phyloP scores from a whole-genome alignment of 441 rosid species.

The Pelargonium australe region DNA sequence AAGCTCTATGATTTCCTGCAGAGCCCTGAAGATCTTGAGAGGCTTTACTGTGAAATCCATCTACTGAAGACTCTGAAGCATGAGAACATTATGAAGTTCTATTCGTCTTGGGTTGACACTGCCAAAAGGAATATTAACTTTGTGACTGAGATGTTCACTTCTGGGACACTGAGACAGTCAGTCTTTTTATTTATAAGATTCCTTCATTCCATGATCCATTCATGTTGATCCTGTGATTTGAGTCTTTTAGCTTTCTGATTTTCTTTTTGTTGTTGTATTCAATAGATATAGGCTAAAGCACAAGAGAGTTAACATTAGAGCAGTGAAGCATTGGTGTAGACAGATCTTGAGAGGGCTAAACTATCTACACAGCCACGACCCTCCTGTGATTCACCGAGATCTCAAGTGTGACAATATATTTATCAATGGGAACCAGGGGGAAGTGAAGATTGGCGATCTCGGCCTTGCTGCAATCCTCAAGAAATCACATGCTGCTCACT shows the following conservation, averaged over 20 bases:
- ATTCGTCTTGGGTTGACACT: slow-evolving; percentile 84
- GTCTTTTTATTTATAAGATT: slow-evolving; percentile 19
- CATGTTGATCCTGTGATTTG: slow-evolving; percentile 13
- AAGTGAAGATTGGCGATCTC: slow-evolving; percentile 95
- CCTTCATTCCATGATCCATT: slow-evolving; percentile 14
- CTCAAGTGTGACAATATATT: slow-evolving; percentile 96
- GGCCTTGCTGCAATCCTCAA: slow-evolving; percentile 85
- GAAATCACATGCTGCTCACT: slow-evolving; percentile 77
- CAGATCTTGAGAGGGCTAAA: slow-evolving; percentile 82
- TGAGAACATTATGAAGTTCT: slow-evolving; percentile 87
- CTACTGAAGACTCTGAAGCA: slow-evolving; percentile 87
- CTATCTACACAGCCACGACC: slow-evolving; percentile 82
- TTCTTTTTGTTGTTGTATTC: slow-evolving; percentile 2
- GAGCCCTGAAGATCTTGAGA: slow-evolving; percentile 87
- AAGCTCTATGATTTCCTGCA: slow-evolving; percentile 82
- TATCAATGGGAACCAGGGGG: slow-evolving; percentile 92
- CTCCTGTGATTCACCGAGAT: slow-evolving; percentile 96
- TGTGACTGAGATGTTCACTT: slow-evolving; percentile 94
- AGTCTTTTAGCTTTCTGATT: slow-evolving; percentile 15
- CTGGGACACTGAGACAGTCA: slow-evolving; percentile 96
- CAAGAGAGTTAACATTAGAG: slow-evolving; percentile 81
- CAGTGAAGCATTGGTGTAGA: slow-evolving; percentile 96
- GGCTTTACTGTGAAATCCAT: slow-evolving; percentile 89
- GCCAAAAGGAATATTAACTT: slow-evolving; percentile 81
- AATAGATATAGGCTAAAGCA: slow-evolving; percentile 78